Evolutionary conservation across 1,284 basidiomycete genomes (phyloP).

Genomic region (Rhodotorula glutinis): DNA sequence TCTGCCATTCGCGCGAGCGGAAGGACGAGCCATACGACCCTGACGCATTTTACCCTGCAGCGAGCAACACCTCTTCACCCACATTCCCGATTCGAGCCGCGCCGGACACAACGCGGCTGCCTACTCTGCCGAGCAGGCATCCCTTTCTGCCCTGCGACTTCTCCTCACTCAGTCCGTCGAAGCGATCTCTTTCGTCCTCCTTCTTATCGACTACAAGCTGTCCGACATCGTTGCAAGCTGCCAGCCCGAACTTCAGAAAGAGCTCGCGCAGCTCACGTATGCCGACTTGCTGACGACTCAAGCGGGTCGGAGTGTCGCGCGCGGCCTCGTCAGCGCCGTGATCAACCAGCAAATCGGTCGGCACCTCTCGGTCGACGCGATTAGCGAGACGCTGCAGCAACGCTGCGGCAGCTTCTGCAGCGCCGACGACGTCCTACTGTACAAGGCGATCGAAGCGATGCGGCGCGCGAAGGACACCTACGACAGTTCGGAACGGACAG

Average conservation of each 20-base stretch:
- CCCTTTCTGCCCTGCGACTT: slow-evolving; percentile 66
- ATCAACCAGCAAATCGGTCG: slow-evolving; percentile 97
- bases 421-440: slow-evolving; percentile 94
- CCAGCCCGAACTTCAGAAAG: slow-evolving; percentile 61
- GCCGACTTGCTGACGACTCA: slow-evolving; percentile 78
- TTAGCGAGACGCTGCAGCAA: slow-evolving; percentile 89
- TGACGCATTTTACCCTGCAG: slow-evolving; percentile 6
- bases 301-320: slow-evolving; percentile 75
- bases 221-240: slow-evolving; percentile 79
- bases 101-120: slow-evolving; percentile 34
- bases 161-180: slow-evolving; percentile 81
- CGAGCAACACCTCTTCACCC: slow-evolving; percentile 33
- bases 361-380: slow-evolving; percentile 94
- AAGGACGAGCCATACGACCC: not conserved
- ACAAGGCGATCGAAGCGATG: slow-evolving; percentile 94
- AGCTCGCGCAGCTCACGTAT: slow-evolving; percentile 69
- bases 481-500: slow-evolving; percentile 66
- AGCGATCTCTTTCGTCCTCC: slow-evolving; percentile 85
- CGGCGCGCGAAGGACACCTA: slow-evolving; percentile 81
- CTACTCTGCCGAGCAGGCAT: slow-evolving; percentile 70
- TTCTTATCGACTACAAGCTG: slow-evolving; percentile 85
- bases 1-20: not conserved
- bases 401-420: slow-evolving; percentile 97
- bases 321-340: slow-evolving; percentile 86
- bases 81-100: slow-evolving; percentile 28